Evolutionary conservation across 257 asterid genomes (phyloP), one percentile per base, ranked within the genome.

Genomic region (Solanum gandarillasii): DNA sequence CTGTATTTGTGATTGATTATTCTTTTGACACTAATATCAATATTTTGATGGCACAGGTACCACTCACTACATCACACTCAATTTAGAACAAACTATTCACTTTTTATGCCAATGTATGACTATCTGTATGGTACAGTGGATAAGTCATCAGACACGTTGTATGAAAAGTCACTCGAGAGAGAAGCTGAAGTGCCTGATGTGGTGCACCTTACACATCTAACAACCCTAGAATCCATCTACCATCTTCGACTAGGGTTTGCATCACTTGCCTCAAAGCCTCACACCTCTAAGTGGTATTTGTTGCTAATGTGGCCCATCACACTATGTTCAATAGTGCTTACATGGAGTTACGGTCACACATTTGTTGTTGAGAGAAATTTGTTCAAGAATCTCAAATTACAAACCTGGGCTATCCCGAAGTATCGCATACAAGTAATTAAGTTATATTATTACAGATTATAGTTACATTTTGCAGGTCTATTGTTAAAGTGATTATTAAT

Each of bases 241-340:
- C 92, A 90, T 84, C 93, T 94, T 12, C 93, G 98, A 2, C 35
- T 95, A 3, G 98, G 99, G 7, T 94, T 96, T 38, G 98, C 98
- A 3, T 88, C 93, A 27, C 27, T 95, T 36, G 98, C 98, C 20
- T 90, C 98, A 1, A 88, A 89, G 10, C 99, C 98, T 52, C 92
- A 91, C 31, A 67, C 52, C 9, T 92, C 98, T 62, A 91, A 70
- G 32, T 94, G 98, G 98, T 94, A 94, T 88, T 29, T 94, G 38
- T 91, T 95, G 96, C 58, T 95, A 2, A 90, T 96, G 93, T 96
- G 98, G 99, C 98, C 99, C 1, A 38, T 95, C 39, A 96, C 98
- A 0, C 39, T 94, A 18, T 93, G 97, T 95, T 94, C 98, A 2
- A 87, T 92, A 89, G 62, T 95, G 90, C 35, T 93, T 86, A 91